Evolutionary conservation across 1,284 basidiomycete genomes (phyloP).

Genomic region (Tranzscheliella williamsii): DNA sequence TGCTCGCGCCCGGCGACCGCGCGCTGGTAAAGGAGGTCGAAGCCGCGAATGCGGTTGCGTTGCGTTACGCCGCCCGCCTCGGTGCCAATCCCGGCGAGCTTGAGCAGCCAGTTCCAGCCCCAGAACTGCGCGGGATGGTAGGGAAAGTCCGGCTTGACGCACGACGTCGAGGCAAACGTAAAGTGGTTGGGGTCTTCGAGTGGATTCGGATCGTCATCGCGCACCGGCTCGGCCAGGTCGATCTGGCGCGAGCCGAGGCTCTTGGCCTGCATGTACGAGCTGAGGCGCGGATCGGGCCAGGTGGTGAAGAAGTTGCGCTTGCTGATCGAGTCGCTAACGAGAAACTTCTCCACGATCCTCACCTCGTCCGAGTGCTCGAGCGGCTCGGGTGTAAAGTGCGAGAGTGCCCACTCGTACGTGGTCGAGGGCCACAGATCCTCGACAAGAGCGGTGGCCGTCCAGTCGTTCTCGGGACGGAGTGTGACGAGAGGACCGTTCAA

Average conservation of each 20-base stretch:
- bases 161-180: conserved; percentile 54
- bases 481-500: conserved; percentile 54
- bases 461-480: conserved; percentile 66
- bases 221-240: background rate
- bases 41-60: conserved; percentile 68
- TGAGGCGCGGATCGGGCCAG: conserved; percentile 63
- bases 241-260: conserved; percentile 13
- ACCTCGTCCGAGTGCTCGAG: conserved; percentile 32
- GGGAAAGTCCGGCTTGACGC: conserved; percentile 60
- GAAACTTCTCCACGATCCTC: conserved; percentile 36
- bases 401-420: conserved; percentile 71
- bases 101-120: conserved; percentile 55
- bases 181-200: conserved; percentile 59
- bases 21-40: conserved; percentile 68
- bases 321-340: conserved; percentile 26
- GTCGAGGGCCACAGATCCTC: conserved; percentile 72
- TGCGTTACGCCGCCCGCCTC: conserved; percentile 46
- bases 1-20: conserved; percentile 24
- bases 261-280: conserved; percentile 43
- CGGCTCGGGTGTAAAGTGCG: conserved; percentile 39
- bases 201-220: conserved; percentile 20
- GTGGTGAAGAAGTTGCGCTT: conserved; percentile 64
- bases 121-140: conserved; percentile 59
- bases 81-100: conserved; percentile 39
- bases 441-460: conserved; percentile 69